Evolutionary conservation across 768 basidiomycete species (phyloP).

Genomic region (Boletus insuetus): DNA sequence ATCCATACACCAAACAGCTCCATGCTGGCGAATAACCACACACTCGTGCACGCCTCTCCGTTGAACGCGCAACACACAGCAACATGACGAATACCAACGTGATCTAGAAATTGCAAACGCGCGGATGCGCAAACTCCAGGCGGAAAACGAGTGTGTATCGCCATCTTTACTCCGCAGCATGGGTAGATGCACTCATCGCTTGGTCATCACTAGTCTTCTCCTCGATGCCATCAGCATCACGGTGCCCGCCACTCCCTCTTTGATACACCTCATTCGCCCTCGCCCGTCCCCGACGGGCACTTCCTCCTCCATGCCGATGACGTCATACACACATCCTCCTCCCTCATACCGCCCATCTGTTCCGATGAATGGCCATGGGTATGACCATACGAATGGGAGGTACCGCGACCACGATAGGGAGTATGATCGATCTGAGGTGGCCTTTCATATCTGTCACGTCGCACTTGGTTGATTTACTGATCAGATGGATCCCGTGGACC

Average conservation of each 20-base stretch:
- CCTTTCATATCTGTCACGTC: not conserved
- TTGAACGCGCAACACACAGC: constrained; percentile 2
- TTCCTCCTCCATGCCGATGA: constrained; percentile 15
- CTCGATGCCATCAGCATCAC: constrained; percentile 34
- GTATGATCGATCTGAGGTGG: constrained; percentile 20
- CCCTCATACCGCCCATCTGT: constrained; percentile 3
- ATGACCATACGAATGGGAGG: constrained; percentile 26
- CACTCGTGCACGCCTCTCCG: not conserved
- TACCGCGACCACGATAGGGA: constrained; percentile 27
- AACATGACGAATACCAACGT: constrained; percentile 25
- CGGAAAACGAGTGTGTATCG: constrained; percentile 31
- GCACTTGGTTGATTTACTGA: not conserved
- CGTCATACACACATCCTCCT: constrained; percentile 17
- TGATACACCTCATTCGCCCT: constrained; percentile 27
- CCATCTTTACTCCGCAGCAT: not conserved
- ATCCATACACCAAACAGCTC: not conserved
- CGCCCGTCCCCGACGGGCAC: constrained; percentile 21
- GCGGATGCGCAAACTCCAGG: constrained; percentile 29
- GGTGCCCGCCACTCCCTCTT: constrained; percentile 31
- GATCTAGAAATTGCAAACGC: constrained; percentile 28
- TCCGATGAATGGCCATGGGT: constrained; percentile 25
- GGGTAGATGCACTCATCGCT: not conserved
- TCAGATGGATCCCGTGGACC: constrained; percentile 14
- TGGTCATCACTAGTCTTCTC: constrained; percentile 22
- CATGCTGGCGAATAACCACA: not conserved